Conservation (phyloP, 768 basidiomycete species). For the Exsudoporus frostii region DNA sequence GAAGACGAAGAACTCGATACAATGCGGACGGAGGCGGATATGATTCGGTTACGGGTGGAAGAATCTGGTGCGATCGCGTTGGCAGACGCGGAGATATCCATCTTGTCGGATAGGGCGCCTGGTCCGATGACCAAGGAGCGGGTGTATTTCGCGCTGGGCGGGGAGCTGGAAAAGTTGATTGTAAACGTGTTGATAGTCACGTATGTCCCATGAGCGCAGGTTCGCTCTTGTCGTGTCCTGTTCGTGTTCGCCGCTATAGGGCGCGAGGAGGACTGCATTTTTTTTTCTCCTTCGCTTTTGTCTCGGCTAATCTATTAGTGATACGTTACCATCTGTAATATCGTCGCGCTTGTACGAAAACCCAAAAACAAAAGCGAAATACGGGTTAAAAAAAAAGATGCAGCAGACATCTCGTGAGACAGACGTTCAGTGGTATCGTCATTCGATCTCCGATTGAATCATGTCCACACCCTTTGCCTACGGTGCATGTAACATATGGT, state of each 20-base stretch:
- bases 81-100: constrained; percentile 56
- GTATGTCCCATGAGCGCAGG: constrained; percentile 51
- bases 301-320: constrained; percentile 1
- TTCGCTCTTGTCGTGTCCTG: too few species aligned
- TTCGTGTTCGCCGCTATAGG: background rate
- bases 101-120: constrained; percentile 53
- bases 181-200: constrained; percentile 75
- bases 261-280: background rate
- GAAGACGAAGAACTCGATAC: constrained; percentile 36
- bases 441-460: constrained; percentile 2
- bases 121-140: constrained; percentile 57
- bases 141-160: constrained; percentile 64
- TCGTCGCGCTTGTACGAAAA: background rate
- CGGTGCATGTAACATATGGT: too few species aligned
- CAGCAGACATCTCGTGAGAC: background rate
- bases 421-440: background rate
- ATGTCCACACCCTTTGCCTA: too few species aligned
- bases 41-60: constrained; percentile 55
- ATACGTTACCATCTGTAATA: constrained; percentile 14
- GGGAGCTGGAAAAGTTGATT: constrained; percentile 67
- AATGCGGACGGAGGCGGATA: constrained; percentile 28
- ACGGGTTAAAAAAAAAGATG: background rate
- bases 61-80: constrained; percentile 67
- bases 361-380: constrained; percentile 10
- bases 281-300: background rate